Evolutionary conservation across 345 rosid species (phyloP), one percentile per base, ranked within the genome.

Genomic region (Eucalyptus pumila): DNA sequence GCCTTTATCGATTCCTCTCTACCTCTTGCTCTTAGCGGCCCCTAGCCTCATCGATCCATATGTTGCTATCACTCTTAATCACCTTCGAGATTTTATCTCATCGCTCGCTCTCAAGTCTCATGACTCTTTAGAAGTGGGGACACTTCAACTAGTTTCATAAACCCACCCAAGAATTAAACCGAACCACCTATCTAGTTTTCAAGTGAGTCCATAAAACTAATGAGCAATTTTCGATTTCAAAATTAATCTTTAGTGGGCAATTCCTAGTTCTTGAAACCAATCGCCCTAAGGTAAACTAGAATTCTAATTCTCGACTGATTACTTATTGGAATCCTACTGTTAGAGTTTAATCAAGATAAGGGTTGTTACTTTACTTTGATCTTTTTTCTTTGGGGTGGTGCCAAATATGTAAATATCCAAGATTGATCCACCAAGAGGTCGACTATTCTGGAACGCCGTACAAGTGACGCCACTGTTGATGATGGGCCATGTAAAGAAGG

Each of bases 151-250:
- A 52, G 26, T 52, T 52, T 52, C 58, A 21, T 52, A 52, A 19
- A 19, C 26, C 11, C 58, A 52, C 2, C 2, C 58, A 52, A 52
- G 58, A 52, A 52, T 52, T 52, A 52, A 52, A 52, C 58, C 2
- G 2, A 1, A 52, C 58, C 2, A 52, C 0, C 2, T 1, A 0
- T 52, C 58, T 52, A 19, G 11, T 52, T 52, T 52, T 52, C 58
- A 19, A 52, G 10, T 7, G 56, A 52, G 56, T 52, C 10, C 10
- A 8, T 0, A 52, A 52, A 52, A 21, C 11, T 19, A 52, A 19
- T 19, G 4, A 52, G 5, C 5, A 52, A 52, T 52, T 52, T 19
- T 52, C 2, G 0, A 52, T 52, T 52, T 21, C 58, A 52, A 21
- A 52, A 0, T 52, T 0, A 52, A 52, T 52, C 26, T 19, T 52